These are phyloP conservation scores for Trametes punicea DNA, from an alignment of 768 basidiomycete genomes.

Conservation along the genomic window DNA sequence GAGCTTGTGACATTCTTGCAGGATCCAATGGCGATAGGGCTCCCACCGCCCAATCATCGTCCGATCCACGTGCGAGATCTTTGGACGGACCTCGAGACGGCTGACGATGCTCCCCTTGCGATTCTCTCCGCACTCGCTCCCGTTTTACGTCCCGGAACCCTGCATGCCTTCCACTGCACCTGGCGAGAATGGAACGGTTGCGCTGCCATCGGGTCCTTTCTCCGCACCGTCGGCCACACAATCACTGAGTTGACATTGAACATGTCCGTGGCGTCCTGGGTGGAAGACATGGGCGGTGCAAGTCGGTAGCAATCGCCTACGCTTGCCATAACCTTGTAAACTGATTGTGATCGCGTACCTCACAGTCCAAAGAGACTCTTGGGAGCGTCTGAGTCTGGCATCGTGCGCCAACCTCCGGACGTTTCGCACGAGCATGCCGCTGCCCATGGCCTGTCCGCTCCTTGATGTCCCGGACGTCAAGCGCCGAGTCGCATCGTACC, in stretches of 20 bases:
- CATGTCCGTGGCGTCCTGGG: constrained; percentile 5
- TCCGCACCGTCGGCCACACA: background rate
- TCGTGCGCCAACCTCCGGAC: constrained; percentile 3
- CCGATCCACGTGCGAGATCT: background rate
- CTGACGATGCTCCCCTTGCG: background rate
- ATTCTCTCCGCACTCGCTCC: constrained; percentile 3
- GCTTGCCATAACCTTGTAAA: background rate
- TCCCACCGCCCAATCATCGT: background rate
- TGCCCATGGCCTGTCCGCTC: background rate
- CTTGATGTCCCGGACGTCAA: background rate
- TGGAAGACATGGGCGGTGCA: constrained; percentile 1
- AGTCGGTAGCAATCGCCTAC: background rate
- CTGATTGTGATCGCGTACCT: background rate
- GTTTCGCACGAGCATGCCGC: background rate
- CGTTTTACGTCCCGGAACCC: background rate
- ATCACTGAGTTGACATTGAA: background rate
- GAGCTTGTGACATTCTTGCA: constrained; percentile 7
- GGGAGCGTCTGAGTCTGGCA: background rate
- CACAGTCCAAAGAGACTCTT: background rate
- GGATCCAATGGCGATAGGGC: background rate
- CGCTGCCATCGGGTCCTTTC: background rate
- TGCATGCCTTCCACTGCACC: constrained; percentile 3
- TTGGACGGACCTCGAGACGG: constrained; percentile 3
- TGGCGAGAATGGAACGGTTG: constrained; percentile 5
- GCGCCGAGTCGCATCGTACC: background rate